Evolutionary conservation across 768 basidiomycete species (phyloP).

Genomic region (Macrolepiota dolichaula): DNA sequence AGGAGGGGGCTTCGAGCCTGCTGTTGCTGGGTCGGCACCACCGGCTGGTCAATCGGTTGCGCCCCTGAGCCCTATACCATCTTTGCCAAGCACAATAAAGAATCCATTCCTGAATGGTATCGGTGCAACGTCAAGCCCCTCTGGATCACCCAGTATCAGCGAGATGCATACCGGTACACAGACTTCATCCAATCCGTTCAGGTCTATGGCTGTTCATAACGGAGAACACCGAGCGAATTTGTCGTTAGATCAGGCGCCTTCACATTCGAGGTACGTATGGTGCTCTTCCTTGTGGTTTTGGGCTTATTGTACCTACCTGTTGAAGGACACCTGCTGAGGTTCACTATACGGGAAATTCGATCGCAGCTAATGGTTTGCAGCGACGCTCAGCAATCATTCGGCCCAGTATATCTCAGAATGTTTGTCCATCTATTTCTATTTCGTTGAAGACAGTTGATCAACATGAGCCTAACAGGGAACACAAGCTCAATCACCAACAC

Average conservation of each 20-base stretch:
- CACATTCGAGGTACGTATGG: constrained; percentile 38
- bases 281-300: background rate
- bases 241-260: constrained; percentile 38
- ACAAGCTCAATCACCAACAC: constrained; percentile 20
- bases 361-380: constrained; percentile 16
- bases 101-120: constrained; percentile 21
- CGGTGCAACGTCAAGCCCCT: constrained; percentile 2
- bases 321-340: constrained; percentile 41
- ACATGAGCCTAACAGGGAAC: constrained; percentile 14
- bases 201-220: constrained; percentile 14
- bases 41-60: constrained; percentile 6
- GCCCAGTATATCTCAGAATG: constrained; percentile 27
- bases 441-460: constrained; percentile 31
- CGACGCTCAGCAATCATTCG: constrained; percentile 42
- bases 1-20: constrained; percentile 9
- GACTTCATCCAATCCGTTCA: constrained; percentile 9
- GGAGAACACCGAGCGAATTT: constrained; percentile 27
- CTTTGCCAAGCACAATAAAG: constrained; percentile 16
- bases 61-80: background rate
- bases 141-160: background rate
- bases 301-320: background rate
- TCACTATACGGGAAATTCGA: constrained; percentile 21
- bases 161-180: background rate
- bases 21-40: constrained; percentile 11
- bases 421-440: constrained; percentile 39